Evolutionary conservation across 2,329 filamentous ascomycete species (phyloP).

Genomic region (Ophiostoma triangulosporum): DNA sequence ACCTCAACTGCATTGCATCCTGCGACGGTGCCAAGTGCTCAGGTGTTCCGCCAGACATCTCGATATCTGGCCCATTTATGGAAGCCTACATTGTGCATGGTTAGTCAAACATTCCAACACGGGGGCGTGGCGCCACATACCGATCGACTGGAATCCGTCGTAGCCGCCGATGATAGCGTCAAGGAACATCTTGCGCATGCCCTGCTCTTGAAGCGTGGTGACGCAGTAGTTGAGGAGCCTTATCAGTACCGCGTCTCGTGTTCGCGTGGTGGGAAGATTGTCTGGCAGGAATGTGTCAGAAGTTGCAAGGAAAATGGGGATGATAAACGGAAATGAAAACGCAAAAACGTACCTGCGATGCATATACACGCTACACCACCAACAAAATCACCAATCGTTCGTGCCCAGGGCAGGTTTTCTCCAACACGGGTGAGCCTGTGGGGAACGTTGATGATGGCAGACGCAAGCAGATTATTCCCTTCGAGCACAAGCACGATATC

Average conservation of each 20-base stretch:
- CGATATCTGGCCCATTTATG: conserved; percentile 1
- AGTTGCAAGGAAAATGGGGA: not conserved
- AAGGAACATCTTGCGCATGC: conserved; percentile 41
- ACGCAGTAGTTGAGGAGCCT: conserved; percentile 40
- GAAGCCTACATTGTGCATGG: not conserved
- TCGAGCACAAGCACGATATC: conserved; percentile 43
- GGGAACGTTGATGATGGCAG: conserved; percentile 40
- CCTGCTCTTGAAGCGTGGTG: conserved; percentile 30
- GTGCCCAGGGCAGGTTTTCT: conserved; percentile 42
- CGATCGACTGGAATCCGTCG: conserved; percentile 36
- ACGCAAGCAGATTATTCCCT: conserved; percentile 33
- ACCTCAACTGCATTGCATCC: not conserved
- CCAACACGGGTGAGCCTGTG: conserved; percentile 31
- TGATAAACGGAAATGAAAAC: not conserved
- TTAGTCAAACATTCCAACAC: not conserved
- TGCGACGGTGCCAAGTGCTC: not conserved
- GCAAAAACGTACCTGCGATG: conserved; percentile 33
- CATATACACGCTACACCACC: conserved; percentile 49
- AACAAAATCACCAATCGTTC: conserved; percentile 33
- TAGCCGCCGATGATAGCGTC: conserved; percentile 40
- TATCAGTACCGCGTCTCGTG: conserved; percentile 36
- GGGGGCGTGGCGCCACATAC: conserved; percentile 21
- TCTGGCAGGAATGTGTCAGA: conserved; percentile 20
- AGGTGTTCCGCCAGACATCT: not conserved
- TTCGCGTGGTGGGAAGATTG: conserved; percentile 28